A percentile compares a stretch with the other conserved stretches of the same genome.
phyloP scores from a whole-genome alignment of 257 asterid species.

The Capsicum rhomboideum region DNA sequence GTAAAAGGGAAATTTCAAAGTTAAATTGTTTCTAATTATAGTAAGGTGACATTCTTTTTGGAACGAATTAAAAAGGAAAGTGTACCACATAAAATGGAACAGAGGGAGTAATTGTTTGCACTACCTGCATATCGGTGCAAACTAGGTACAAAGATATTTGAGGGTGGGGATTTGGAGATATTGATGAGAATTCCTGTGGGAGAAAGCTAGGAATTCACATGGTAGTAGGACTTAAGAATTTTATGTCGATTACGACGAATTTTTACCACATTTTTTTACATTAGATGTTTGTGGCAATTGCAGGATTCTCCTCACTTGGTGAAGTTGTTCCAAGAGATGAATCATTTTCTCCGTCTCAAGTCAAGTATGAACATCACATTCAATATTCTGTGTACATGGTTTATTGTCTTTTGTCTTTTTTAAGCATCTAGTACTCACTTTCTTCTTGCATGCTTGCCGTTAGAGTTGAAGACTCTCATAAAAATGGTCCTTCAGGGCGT shows the following conservation, averaged over 20 bases:
- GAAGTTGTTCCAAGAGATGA: slow-evolving; percentile 66
- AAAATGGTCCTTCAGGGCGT: slow-evolving; percentile 57
- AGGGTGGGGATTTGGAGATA: too few species aligned
- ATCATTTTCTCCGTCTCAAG: slow-evolving; percentile 51
- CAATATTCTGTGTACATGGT: neutral
- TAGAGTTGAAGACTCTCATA: slow-evolving; percentile 71
- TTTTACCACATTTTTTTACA: neutral
- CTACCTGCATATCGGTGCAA: too few species aligned
- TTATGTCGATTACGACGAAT: neutral
- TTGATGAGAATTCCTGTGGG: too few species aligned
- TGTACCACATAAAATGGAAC: too few species aligned
- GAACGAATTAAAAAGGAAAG: too few species aligned
- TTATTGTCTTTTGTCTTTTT: neutral
- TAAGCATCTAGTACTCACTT: slow-evolving; percentile 17
- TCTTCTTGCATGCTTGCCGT: neutral
- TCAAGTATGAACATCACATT: slow-evolving; percentile 47
- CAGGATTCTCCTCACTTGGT: slow-evolving; percentile 44
- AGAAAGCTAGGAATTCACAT: neutral
- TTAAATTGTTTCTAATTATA: too few species aligned
- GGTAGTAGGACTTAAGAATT: neutral
- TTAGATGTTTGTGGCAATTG: slow-evolving; percentile 8
- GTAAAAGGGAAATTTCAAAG: too few species aligned
- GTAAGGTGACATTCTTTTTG: too few species aligned
- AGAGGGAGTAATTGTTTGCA: too few species aligned
- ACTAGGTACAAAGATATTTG: too few species aligned